A percentile compares a stretch with the other conserved stretches of the same genome.
Conservation (phyloP, 2,329 filamentous ascomycete genomes). For the Neonectria hederae region DNA sequence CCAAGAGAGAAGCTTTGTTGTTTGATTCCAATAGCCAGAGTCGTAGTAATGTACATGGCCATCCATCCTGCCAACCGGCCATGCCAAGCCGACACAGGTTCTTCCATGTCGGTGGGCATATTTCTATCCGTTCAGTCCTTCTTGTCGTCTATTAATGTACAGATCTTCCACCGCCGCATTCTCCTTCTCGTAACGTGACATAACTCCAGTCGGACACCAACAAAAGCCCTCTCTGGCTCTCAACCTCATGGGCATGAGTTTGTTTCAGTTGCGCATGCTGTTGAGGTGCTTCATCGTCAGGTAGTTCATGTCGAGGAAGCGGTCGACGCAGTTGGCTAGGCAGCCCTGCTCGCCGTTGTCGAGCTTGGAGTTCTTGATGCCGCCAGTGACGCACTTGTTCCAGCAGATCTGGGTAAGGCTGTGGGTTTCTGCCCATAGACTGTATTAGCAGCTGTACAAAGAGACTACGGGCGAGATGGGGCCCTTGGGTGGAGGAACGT, state of each 20-base stretch:
- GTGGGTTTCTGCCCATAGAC: conserved; percentile 58
- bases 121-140: background rate
- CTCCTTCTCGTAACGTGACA: background rate
- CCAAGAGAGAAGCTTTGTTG: conserved; percentile 1
- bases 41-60: conserved; percentile 13
- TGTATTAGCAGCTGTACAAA: conserved; percentile 15
- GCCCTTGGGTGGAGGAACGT: conserved; percentile 47
- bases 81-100: background rate
- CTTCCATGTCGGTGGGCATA: background rate
- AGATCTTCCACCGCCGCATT: background rate
- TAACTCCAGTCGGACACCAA: background rate
- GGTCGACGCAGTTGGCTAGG: conserved; percentile 90
- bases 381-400: conserved; percentile 87
- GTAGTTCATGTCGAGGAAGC: conserved; percentile 90
- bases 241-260: background rate
- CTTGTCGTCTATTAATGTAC: conserved; percentile 11
- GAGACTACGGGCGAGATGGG: background rate
- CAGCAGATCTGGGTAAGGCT: conserved; percentile 81
- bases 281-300: conserved; percentile 88
- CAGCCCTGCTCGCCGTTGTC: conserved; percentile 84
- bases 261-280: conserved; percentile 54
- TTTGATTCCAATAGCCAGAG: background rate
- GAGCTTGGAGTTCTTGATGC: conserved; percentile 76
- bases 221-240: background rate
- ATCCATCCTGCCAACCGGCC: background rate